Conservation (phyloP, 2,329 filamentous ascomycete genomes). For the Xylariomycetidae sp. region DNA sequence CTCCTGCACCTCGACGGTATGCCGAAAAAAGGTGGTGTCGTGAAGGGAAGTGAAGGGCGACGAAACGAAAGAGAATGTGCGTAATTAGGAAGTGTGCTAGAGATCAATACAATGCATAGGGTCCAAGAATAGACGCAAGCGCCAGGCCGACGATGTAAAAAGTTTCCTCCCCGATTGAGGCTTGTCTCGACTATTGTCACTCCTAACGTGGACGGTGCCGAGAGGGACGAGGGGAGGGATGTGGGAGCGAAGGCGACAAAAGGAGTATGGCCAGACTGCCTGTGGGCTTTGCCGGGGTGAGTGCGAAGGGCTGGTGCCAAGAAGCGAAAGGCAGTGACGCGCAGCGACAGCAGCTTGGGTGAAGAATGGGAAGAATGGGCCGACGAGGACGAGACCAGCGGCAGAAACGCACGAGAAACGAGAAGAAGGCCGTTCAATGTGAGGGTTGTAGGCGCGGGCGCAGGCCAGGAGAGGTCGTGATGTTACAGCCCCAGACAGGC, state of each 20-base stretch:
- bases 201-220: too few species aligned
- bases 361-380: not conserved
- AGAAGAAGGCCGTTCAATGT: conserved; percentile 10
- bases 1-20: too few species aligned
- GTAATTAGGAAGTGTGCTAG: conserved; percentile 15
- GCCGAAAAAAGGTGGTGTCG: too few species aligned
- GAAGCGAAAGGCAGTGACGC: conserved; percentile 6
- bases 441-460: conserved; percentile 2
- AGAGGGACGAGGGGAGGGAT: conserved; percentile 9
- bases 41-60: conserved; percentile 13
- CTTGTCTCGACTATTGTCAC: too few species aligned
- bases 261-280: conserved; percentile 14
- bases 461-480: too few species aligned
- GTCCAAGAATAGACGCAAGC: conserved; percentile 23
- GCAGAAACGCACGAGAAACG: conserved; percentile 21
- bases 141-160: conserved; percentile 17
- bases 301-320: conserved; percentile 2
- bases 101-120: too few species aligned
- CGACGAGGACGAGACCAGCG: not conserved
- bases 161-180: too few species aligned
- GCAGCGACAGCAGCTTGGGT: too few species aligned
- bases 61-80: conserved; percentile 13
- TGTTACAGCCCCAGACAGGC: conserved; percentile 22
- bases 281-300: conserved; percentile 1
- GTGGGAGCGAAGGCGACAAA: conserved; percentile 2